Percentiles rank a stretch among this genome's conserved stretches.
phyloP scores from a whole-genome alignment of 2,329 filamentous ascomycete species.

The Phaeosphaeriaceae sp. region DNA sequence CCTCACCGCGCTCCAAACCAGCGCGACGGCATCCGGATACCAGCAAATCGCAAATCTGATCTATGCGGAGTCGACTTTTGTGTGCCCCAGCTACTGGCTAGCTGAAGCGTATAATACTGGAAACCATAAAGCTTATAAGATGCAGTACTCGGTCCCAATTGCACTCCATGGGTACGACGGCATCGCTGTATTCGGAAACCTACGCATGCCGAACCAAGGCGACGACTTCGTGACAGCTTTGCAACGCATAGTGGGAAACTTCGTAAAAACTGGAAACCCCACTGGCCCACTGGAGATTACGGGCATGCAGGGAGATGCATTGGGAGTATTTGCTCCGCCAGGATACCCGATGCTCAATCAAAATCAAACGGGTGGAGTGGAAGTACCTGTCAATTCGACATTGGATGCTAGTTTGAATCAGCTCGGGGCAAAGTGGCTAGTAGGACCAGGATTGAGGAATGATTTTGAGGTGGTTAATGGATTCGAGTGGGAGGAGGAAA shows the following conservation, averaged over 20 bases:
- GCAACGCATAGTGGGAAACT: background rate
- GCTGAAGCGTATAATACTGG: conserved; percentile 40
- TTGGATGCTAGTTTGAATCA: background rate
- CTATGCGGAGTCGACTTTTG: conserved; percentile 62
- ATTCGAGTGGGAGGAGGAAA: background rate
- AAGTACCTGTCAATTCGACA: background rate
- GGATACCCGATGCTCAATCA: background rate
- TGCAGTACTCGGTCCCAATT: conserved; percentile 1
- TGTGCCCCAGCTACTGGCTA: conserved; percentile 65
- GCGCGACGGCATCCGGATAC: conserved; percentile 58
- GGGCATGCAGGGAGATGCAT: background rate
- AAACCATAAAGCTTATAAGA: background rate
- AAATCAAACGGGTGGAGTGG: background rate
- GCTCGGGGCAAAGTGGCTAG: background rate
- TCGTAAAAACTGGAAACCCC: background rate
- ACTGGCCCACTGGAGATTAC: background rate
- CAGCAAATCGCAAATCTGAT: conserved; percentile 62
- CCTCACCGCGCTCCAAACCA: conserved; percentile 59
- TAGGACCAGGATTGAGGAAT: background rate
- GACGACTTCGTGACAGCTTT: background rate
- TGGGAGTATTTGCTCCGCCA: background rate
- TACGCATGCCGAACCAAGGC: background rate
- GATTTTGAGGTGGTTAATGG: background rate
- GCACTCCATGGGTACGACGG: background rate
- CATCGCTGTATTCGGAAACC: background rate